Evolutionary conservation across 306 rosid species (phyloP), one percentile per base, ranked within the genome.

Genomic region (Citrullus amarus): DNA sequence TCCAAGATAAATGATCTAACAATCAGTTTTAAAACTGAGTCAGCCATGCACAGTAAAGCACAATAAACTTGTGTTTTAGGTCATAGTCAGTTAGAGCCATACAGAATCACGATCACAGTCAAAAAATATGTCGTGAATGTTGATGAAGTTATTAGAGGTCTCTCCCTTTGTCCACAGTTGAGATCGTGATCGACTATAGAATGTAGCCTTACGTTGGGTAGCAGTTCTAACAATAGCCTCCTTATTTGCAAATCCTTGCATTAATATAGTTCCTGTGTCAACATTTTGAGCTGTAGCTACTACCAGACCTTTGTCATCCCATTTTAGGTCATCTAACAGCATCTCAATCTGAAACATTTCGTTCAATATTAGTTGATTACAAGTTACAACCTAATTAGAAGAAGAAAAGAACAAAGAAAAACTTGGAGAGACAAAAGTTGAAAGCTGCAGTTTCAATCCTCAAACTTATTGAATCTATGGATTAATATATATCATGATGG

Each of bases 31-130:
- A 69, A 43, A 68, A 79, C 32, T 79, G 78, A 65, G 71, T 22
- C 50, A 65, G 28, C 28, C 30, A 38, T 51, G 74, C 57, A 32
- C 8, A 11, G 68, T 28, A 70, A 36, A 51, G 9, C 55, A 18
- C 10, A 4, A 55, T 15, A 57, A 22, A 59, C 59, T 43, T 3
- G 28, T 10, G 74, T 43, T 75, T 60, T 25, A 36, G n/a, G 43
- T 14, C 14, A 9, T 55, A 46, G 12, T 62, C 28, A 30, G 15
- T 75, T 39, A 83, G 66, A 75, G 55, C 72, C 97, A 63, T 87
- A 95, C 97, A 4, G 97, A 95, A 85, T 92, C 98, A 80, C 87
- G 85, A 81, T 95, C 97, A 83, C 96, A 95, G 72, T 95, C 96
- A 77, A 92, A 82, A 86, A 87, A 91, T 68, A 95, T 87, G 76